Evolutionary conservation across 2,329 filamentous ascomycete genomes (phyloP).

Genomic region (Sporothrix globosa): DNA sequence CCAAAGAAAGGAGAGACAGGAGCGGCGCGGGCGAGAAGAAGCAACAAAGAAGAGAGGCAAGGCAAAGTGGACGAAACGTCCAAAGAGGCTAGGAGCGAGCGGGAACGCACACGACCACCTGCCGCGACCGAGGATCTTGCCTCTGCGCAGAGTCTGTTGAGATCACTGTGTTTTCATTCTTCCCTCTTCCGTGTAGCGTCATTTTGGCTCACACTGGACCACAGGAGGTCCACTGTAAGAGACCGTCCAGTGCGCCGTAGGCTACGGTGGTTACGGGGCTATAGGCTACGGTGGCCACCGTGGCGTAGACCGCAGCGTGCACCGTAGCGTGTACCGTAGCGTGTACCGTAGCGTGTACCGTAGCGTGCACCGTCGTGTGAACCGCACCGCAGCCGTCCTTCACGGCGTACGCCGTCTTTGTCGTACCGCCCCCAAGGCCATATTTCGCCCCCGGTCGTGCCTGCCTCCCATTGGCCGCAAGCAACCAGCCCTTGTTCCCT

Average conservation of each 20-base stretch:
- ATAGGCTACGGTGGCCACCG: not conserved
- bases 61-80: no score
- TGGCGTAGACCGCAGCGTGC: constrained; percentile 13
- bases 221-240: no score
- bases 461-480: not conserved
- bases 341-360: not conserved
- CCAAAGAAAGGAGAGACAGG: not conserved
- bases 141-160: not conserved
- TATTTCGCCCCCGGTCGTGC: constrained; percentile 5
- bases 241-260: no score
- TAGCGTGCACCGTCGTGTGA: not conserved
- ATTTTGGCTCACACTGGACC: not conserved
- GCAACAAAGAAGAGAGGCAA: not conserved
- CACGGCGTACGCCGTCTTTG: constrained; percentile 7
- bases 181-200: constrained; percentile 14
- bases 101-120: constrained; percentile 23
- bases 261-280: no score
- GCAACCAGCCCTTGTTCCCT: no score
- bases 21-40: not conserved
- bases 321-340: no score
- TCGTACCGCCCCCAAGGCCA: not conserved
- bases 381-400: not conserved
- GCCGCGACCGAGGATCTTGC: constrained; percentile 21
- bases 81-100: constrained; percentile 8
- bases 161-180: not conserved